Percentiles rank a stretch among this genome's conserved stretches.
phyloP scores from a whole-genome alignment of 2,329 filamentous ascomycete genomes.

The Apiospora koreana region DNA sequence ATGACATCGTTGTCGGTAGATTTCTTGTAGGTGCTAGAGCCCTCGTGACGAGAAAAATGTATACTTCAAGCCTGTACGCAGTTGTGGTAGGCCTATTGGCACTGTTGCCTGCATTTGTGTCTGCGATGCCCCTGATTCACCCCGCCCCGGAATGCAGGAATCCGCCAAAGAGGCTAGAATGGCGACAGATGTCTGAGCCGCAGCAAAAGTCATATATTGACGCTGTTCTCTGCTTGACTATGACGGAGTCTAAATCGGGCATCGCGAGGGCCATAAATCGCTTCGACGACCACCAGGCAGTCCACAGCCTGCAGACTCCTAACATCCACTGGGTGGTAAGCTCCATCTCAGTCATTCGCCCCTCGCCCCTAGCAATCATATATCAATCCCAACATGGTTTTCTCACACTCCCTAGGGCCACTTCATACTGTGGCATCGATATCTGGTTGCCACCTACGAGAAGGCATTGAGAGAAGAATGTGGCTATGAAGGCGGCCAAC shows the following conservation, averaged over 20 bases:
- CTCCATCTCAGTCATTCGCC: background rate
- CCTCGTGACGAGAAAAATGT: background rate
- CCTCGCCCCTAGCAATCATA: background rate
- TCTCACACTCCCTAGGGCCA: background rate
- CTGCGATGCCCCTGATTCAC: background rate
- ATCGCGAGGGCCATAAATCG: slow-evolving; percentile 10
- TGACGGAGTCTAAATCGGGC: background rate
- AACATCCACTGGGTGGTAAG: slow-evolving; percentile 13
- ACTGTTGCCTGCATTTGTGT: background rate
- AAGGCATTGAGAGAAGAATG: slow-evolving; percentile 3
- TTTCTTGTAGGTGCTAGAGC: background rate
- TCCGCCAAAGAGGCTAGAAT: background rate
- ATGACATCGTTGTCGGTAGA: background rate
- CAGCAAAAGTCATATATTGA: slow-evolving; percentile 9
- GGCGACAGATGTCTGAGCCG: slow-evolving; percentile 4
- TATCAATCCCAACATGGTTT: fast-evolving
- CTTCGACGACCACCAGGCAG: slow-evolving; percentile 14
- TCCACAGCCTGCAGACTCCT: slow-evolving; percentile 11
- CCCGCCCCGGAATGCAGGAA: background rate
- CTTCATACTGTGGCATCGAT: slow-evolving; percentile 7
- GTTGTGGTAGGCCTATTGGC: background rate
- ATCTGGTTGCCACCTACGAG: background rate
- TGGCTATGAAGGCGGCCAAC: background rate
- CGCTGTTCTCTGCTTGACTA: slow-evolving; percentile 8
- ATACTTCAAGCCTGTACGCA: background rate